Evolutionary conservation across 2,329 filamentous ascomycete species (phyloP), one percentile per base, ranked within the genome.

Genomic region (Diaporthe velutina): DNA sequence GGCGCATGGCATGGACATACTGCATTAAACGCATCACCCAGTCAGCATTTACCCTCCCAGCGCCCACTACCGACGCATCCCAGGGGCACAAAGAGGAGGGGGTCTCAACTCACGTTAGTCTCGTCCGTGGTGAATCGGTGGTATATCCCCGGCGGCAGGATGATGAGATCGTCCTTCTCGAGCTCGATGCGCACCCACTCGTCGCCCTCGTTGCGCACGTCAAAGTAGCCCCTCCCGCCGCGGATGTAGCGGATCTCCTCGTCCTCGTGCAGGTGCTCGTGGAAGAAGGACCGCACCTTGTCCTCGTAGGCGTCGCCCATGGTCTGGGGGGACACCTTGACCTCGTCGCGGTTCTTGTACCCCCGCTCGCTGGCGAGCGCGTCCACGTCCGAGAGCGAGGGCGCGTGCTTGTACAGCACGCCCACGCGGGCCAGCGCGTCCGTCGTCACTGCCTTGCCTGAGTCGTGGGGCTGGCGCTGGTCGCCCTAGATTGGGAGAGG

Each of bases 231-330:
- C 73, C 91, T 90, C 0, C 97, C 97, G 76, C 93, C 96, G 42
- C 95, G 88, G 78, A 99, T 96, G 81, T 98, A 99, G 64, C 97
- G 89, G 78, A 99, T 99, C 89, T 99, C 97, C 86, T 99, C 97
- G 79, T 99, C 97, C 86, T 99, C 97, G 83, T 99, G 97, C 80
- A 99, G 84, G 83, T 99, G 97, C 88, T 99, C 97, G 80, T 94
- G 84, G 87, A 98, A 99, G 87, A 99, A 99, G 78, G 85, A 91
- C 86, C 95, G 96, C 77, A 99, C 95, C 85, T 98, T 98, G 77
- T 94, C 91, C 85, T 99, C 96, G 86, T 98, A 99, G 58, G 92
- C 85, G 52, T 91, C 93, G 73, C 95, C 95, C 93, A 98, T 95
- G 77, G 92, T 93, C 77, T 92, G 88, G 0, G 96, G 96, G 10